Conservation (phyloP, 2,329 filamentous ascomycete genomes). For the Talaromyces atroroseus region DNA sequence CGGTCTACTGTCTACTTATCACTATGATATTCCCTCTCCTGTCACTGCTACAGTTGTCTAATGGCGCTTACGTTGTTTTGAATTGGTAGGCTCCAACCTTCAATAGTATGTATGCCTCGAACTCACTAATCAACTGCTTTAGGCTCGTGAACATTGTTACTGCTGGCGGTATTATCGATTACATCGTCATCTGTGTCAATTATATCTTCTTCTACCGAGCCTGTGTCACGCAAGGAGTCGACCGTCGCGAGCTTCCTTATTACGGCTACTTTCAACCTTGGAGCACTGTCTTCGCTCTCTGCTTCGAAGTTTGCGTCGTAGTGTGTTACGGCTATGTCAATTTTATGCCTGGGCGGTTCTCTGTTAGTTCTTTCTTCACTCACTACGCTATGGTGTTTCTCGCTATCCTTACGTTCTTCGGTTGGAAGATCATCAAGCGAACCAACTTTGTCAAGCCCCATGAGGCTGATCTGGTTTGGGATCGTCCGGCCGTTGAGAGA, state of each 20-base stretch:
- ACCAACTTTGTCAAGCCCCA: constrained; percentile 51
- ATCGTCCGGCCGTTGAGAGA: constrained; percentile 65
- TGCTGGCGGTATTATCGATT: constrained; percentile 48
- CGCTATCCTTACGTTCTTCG: constrained; percentile 62
- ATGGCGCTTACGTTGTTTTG: constrained; percentile 52
- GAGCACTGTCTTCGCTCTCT: constrained; percentile 13
- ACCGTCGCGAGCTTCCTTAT: constrained; percentile 53
- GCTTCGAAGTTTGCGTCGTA: constrained; percentile 11
- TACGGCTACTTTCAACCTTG: constrained; percentile 62
- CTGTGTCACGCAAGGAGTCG: constrained; percentile 54
- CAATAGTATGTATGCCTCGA: background rate
- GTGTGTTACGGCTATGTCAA: constrained; percentile 64
- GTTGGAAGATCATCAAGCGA: constrained; percentile 56
- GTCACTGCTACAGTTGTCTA: constrained; percentile 59
- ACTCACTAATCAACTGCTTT: background rate
- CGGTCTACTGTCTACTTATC: constrained; percentile 7
- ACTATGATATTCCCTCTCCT: constrained; percentile 51
- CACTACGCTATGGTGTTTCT: constrained; percentile 69
- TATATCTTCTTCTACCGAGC: constrained; percentile 61
- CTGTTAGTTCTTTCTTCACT: constrained; percentile 68
- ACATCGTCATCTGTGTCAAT: constrained; percentile 57
- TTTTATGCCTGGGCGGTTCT: constrained; percentile 58
- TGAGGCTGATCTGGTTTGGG: constrained; percentile 65
- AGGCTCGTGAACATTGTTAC: constrained; percentile 13
- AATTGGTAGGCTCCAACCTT: constrained; percentile 49